Evolutionary conservation across 345 rosid genomes (phyloP).

Genomic region (Salix purpurea): DNA sequence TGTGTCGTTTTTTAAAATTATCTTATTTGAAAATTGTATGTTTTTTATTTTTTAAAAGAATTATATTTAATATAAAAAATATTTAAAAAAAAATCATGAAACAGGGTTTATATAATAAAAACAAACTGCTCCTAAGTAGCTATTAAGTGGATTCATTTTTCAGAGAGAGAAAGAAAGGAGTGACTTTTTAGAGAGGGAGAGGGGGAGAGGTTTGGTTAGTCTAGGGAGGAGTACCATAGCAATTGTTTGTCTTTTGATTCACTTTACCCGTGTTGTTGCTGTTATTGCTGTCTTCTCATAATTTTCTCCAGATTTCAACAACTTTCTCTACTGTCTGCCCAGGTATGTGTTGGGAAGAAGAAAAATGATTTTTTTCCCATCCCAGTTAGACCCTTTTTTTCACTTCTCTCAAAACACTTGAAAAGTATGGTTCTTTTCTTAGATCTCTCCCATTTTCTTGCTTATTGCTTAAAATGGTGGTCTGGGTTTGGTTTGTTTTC

Average conservation of each 20-base stretch:
- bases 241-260: conserved; percentile 12
- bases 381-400: background rate
- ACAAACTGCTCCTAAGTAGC: background rate
- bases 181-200: conserved; percentile 1
- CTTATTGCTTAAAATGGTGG: conserved; percentile 17
- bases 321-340: background rate
- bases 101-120: too few relatives aligned
- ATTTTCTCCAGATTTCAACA: conserved; percentile 31
- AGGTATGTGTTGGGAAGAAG: conserved; percentile 14
- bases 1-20: too few relatives aligned
- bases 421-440: conserved; percentile 6
- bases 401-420: background rate
- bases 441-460: conserved; percentile 39
- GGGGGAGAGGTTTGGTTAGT: conserved; percentile 10
- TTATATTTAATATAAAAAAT: too few relatives aligned
- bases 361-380: background rate
- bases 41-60: too few relatives aligned
- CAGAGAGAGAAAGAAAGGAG: background rate
- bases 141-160: background rate
- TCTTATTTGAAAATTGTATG: too few relatives aligned
- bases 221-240: background rate
- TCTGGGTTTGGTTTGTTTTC: conserved; percentile 23
- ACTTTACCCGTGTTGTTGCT: conserved; percentile 12
- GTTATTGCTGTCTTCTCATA: conserved; percentile 13
- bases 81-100: too few relatives aligned